Base-by-base conservation (phyloP, 768 basidiomycete species). In the Macrocybe gigantea region DNA sequence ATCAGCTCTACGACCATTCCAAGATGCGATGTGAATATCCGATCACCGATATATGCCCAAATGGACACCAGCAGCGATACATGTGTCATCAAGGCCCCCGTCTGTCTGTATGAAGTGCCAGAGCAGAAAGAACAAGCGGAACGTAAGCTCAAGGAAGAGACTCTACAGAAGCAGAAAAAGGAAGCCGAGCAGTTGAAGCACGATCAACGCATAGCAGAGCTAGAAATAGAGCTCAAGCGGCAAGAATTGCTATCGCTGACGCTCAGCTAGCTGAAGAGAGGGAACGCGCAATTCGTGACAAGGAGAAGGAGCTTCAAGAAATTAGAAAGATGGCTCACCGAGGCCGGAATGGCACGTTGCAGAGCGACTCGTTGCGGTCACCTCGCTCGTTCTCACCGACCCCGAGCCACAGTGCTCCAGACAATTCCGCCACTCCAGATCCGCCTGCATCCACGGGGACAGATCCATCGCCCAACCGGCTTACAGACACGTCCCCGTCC, bases 1-100 rank as follows among this genome's bases (percentile, higher is more conserved):
- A 86, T 59, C 75, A 75, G 46, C 48, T 78, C 9, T 57, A 52
- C 41, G 76, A 77, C 51, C 74, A 85, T 59, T 73, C 79, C 12
- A 72, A 79, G 59, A 73, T 78, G 65, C 49, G 45, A 1, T 86
- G 85, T 61, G 51, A 61, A 22, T 56, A 63, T 6, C 48, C 67
- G 15, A 54, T 79, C 37, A 47, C 52, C 0, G 52, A 43, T 1
- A 65, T 61, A 32, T 87, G 84, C 56, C 48, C 65, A 0, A 64
- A 67, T 1, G 68, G 68, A 0, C 85, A 87, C 49, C 49, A 50
- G 5, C 58, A 64, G 36, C 53, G 53, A 0, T 76, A 71, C 64
- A 66, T 66, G 51, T 86, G 83, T 47, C 58, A 64, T 38, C 51
- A 75, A 42, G 59, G 53, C 0, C 54, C 52, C 71, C 73, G 1